Evolutionary conservation across 352 stramenopile genomes (phyloP), one percentile per base, ranked within the genome.

Genomic region (Pythium brachiatum): DNA sequence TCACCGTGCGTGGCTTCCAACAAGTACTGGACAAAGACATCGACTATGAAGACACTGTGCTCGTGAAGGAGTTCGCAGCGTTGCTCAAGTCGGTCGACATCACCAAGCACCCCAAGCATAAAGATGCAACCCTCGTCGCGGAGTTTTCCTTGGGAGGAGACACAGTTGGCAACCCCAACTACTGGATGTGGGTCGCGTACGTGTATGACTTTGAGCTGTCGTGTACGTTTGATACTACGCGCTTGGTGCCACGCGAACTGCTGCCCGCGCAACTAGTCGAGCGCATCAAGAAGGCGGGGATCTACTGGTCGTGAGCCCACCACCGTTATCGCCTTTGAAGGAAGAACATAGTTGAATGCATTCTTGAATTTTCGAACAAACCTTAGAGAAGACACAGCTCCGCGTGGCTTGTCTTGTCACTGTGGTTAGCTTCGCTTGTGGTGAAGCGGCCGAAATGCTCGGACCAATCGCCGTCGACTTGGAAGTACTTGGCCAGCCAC

Each of bases 401-500:
- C n/a, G n/a, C n/a, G n/a, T n/a, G n/a, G n/a, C n/a, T n/a, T n/a
- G n/a, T n/a, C n/a, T n/a, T n/a, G n/a, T n/a, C n/a, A n/a, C n/a
- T n/a, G n/a, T n/a, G n/a, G n/a, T n/a, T n/a, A n/a, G n/a, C n/a
- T n/a, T n/a, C n/a, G n/a, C n/a, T 41, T 41, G 38, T 8, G 38
- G 4, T 23, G 48, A 74, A 74, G 20, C 31, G 43, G 5, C 89
- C 89, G 59, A 89, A 96, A 67, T 97, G 89, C 38, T 72, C 77
- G 51, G 73, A 75, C 51, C 72, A 89, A 64, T 92, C 84, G 36
- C 89, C 89, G 62, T 89, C 57, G 47, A 96, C 92, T 5, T 83
- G 68, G 72, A 97, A 96, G 59, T 96, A 79, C 46, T 81, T 72
- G n/a, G 70, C 66, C 38, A 97, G 82, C 62, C 81, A 76, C 7